These are phyloP conservation scores for Clavispora phyllophila DNA, from an alignment of 805 yeast genomes.

Conservation along the genomic window DNA sequence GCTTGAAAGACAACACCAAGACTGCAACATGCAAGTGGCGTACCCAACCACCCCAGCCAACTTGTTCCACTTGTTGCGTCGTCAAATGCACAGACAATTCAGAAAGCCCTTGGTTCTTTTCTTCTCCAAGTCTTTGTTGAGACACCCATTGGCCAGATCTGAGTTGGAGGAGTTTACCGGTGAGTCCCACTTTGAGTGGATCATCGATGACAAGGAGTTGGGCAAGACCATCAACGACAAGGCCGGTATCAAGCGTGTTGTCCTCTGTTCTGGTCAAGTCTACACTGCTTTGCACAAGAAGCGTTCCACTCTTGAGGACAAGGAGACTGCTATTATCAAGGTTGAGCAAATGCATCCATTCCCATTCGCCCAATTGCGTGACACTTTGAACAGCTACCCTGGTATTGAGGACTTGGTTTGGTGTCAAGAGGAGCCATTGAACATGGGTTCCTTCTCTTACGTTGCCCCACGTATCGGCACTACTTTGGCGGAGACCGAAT, in stretches of 20 bases:
- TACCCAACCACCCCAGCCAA: slow-evolving; percentile 98
- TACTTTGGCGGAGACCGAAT: slow-evolving; percentile 67
- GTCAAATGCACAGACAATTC: slow-evolving; percentile 99
- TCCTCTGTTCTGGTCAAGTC: slow-evolving; percentile 89
- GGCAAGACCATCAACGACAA: slow-evolving; percentile 72
- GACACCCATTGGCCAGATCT: slow-evolving; percentile 92
- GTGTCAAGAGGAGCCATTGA: slow-evolving; percentile 99
- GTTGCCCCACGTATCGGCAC: slow-evolving; percentile 81
- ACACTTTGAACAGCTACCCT: slow-evolving; percentile 74
- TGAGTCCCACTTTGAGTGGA: slow-evolving; percentile 91
- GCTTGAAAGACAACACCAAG: slow-evolving; percentile 96
- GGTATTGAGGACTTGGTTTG: slow-evolving; percentile 83
- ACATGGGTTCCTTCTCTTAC: slow-evolving; percentile 86
- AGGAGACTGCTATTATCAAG: slow-evolving; percentile 81
- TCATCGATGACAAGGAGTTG: slow-evolving; percentile 86
- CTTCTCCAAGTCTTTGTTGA: slow-evolving; percentile 89
- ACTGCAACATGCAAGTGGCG: slow-evolving; percentile 95
- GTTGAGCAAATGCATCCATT: slow-evolving; percentile 97
- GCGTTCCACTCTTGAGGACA: slow-evolving; percentile 72
- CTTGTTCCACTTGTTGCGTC: slow-evolving; percentile 91
- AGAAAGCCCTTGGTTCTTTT: slow-evolving; percentile 83
- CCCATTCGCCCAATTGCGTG: slow-evolving; percentile 94
- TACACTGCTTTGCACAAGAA: slow-evolving; percentile 87
- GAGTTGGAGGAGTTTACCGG: slow-evolving; percentile 77
- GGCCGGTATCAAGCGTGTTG: slow-evolving; percentile 83